Conservation (phyloP, 2,329 filamentous ascomycete genomes). For the Huntiella decipiens region DNA sequence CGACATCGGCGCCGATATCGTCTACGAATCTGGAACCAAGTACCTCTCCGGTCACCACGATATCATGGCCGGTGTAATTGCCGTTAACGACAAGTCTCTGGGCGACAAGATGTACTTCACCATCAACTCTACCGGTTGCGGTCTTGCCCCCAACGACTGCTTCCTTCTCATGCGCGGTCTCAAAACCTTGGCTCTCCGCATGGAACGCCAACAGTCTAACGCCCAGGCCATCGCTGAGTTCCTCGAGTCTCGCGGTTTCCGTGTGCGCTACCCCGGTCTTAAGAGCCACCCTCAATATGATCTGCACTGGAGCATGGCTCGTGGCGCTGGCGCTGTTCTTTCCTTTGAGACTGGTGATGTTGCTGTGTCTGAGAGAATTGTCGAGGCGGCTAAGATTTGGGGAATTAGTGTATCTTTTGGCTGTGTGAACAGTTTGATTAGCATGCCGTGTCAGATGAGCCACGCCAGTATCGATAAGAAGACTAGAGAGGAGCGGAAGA, state of each 20-base stretch:
- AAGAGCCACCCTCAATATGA: slow-evolving; percentile 94
- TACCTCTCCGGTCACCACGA: slow-evolving; percentile 97
- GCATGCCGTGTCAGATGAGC: slow-evolving; percentile 99
- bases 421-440: slow-evolving; percentile 95
- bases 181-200: slow-evolving; percentile 90
- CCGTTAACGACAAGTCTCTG: slow-evolving; percentile 62
- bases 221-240: slow-evolving; percentile 83
- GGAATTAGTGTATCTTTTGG: slow-evolving; percentile 95
- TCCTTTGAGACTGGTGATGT: slow-evolving; percentile 91
- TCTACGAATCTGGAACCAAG: slow-evolving; percentile 95
- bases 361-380: slow-evolving; percentile 69
- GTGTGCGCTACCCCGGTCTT: slow-evolving; percentile 83
- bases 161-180: slow-evolving; percentile 90
- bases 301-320: slow-evolving; percentile 85
- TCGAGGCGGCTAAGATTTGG: slow-evolving; percentile 80
- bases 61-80: slow-evolving; percentile 94
- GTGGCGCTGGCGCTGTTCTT: slow-evolving; percentile 81
- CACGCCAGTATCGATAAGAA: slow-evolving; percentile 96
- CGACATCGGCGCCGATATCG: slow-evolving; percentile 83
- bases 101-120: slow-evolving; percentile 89
- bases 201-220: slow-evolving; percentile 95
- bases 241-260: slow-evolving; percentile 78
- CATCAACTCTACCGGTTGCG: slow-evolving; percentile 91
- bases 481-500: slow-evolving; percentile 68
- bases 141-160: slow-evolving; percentile 83